Base-by-base conservation (phyloP, 371 early-diverging fungal species). In the Apophysomyces elegans region DNA sequence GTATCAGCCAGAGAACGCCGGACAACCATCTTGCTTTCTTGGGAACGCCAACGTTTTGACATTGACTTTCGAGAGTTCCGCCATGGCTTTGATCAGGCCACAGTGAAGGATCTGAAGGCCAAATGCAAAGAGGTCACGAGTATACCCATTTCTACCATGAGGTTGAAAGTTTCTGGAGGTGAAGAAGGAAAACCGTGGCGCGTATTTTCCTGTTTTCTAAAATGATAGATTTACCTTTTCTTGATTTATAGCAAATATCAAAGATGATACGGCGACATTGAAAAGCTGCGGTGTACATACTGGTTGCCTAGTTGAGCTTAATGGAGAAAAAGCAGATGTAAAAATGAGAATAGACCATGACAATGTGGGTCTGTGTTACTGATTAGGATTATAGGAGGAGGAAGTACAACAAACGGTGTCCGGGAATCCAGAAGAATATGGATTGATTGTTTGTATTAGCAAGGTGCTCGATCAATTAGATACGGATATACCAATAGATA, bases 191-290 rank as follows among this genome's bases (percentile, higher is more conserved):
- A 16, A 14, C 26, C 7, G 6, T 5, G 21, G 21, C 4, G 5
- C 9, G 21, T 21, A 26, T 5, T 7, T 7, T 9, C 11, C 7
- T n/a, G 47, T 7, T 7, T 3, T 13, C 47, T 21, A 18, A 41
- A 35, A 12, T 0, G 11, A 41, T 13, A 4, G 8, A 2, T 18
- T 32, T 56, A 13, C 39, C 45, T 11, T 12, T 18, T 36, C 14
- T 59, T 4, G 50, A 37, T 21, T 35, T 57, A 4, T 37, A 83
- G 88, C 88, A 1, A 77, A 84, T 12, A 82, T 88, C 68, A 88
- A 86, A 65, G 88, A 88, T 62, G 85, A 88, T 45, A 83, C 76
- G n/a, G 86, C 87, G 1, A 82, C 79, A 1, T 63, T 88, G 56
- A 68, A 73, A 2, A 83, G 85, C 18, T 78, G 81, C 58, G 88